Conservation (phyloP, 2,329 filamentous ascomycete genomes). For the Eutypa lata region DNA sequence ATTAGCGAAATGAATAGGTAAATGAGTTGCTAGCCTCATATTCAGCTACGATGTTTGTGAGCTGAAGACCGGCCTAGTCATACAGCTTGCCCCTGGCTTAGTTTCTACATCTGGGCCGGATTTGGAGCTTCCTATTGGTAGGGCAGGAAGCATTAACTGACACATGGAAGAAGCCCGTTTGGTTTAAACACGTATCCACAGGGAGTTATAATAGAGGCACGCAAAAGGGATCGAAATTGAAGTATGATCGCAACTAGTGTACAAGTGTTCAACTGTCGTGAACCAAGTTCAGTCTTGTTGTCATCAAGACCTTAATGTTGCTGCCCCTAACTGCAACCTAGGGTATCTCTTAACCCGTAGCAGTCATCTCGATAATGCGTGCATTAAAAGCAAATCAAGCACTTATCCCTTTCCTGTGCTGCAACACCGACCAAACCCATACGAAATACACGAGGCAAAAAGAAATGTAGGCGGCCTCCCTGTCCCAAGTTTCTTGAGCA, state of each 20-base stretch:
- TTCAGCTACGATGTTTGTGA: too few species aligned
- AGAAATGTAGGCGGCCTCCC: constrained; percentile 18
- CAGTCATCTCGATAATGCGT: constrained; percentile 13
- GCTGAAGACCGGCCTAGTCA: too few species aligned
- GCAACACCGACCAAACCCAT: constrained; percentile 31
- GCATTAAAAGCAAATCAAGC: constrained; percentile 24
- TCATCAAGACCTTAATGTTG: not conserved
- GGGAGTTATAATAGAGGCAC: not conserved
- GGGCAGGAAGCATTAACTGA: too few species aligned
- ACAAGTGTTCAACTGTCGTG: not conserved
- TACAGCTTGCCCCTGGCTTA: too few species aligned
- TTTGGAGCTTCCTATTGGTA: too few species aligned
- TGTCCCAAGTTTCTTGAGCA: constrained; percentile 17
- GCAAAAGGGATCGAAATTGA: not conserved
- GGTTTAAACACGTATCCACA: not conserved
- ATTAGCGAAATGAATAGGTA: too few species aligned
- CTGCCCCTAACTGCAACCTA: not conserved
- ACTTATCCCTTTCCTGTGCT: constrained; percentile 29
- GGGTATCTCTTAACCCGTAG: not conserved
- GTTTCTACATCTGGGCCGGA: too few species aligned
- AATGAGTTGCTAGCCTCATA: too few species aligned
- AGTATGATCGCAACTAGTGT: not conserved
- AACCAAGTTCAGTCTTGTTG: not conserved
- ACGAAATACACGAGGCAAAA: constrained; percentile 26
- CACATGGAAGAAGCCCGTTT: not conserved